Base-by-base conservation (phyloP, 768 basidiomycete genomes). In the Leccinum sublutescens region DNA sequence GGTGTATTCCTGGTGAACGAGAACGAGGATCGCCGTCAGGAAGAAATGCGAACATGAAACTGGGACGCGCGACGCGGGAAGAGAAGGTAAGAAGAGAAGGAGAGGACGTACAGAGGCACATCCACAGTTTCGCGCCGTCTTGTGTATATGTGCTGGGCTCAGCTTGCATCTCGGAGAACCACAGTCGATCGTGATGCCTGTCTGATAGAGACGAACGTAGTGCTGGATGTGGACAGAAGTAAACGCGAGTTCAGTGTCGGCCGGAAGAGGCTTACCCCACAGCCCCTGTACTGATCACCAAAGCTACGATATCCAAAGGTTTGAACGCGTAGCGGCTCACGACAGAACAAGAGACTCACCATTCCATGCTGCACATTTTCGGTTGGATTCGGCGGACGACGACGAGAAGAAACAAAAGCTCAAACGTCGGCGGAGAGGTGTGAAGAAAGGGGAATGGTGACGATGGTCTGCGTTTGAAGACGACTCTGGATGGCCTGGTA, bases 131-230 rank as follows among this genome's bases (percentile, higher is more conserved):
- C 71, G 78, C 10, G 86, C 84, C 4, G 78, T 78, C 62, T 74
- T 82, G 72, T 89, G 88, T 66, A 74, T 77, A 70, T 90, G 88
- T 15, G 77, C 78, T 11, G 68, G 62, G 71, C 87, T 89, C 64
- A 82, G 67, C 36, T 71, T 79, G 71, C 87, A 90, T 21, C 66
- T 69, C 5, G 75, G 72, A 33, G 71, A 74, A 38, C 74, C 71
- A 66, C 88, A 90, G 68, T 90, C 87, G 54, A 70, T 71, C 56
- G 73, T 80, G 57, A 78, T 74, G 34, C 89, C 88, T 0, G 85
- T 83, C 64, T 86, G 85, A 64, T 88, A 89, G 27, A 77, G 66
- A 38, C 78, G 77, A 51, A 87, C 78, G 70, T 86, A 88, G 71
- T 88, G 86, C 88, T 89, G 65, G 25, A 9, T 21, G 43, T 50